phyloP scores from a whole-genome alignment of 2,329 filamentous ascomycete species.

The Xylaria sp. region DNA sequence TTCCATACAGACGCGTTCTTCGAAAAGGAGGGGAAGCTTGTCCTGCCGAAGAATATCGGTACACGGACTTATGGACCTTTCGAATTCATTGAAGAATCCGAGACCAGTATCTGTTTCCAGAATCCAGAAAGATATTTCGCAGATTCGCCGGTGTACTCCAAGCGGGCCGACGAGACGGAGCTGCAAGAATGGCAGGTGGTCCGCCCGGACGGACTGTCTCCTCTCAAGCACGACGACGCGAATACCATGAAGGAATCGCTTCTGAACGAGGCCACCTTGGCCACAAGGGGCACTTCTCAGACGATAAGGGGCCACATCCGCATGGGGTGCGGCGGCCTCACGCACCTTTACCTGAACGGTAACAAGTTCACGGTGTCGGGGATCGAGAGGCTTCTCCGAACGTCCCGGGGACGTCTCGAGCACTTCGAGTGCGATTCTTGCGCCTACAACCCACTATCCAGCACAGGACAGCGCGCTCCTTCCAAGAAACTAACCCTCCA shows the following conservation, averaged over 20 bases:
- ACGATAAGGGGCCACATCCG: slow-evolving; percentile 31
- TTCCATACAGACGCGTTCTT: slow-evolving; percentile 45
- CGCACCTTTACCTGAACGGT: slow-evolving; percentile 57
- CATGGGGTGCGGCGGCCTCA: slow-evolving; percentile 43
- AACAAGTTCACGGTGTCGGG: slow-evolving; percentile 51
- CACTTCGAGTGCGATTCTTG: slow-evolving; percentile 55
- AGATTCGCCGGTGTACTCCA: slow-evolving; percentile 50
- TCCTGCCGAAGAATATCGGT: slow-evolving; percentile 32
- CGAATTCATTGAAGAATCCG: slow-evolving; percentile 51
- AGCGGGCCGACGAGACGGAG: slow-evolving; percentile 24
- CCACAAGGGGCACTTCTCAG: slow-evolving; percentile 17
- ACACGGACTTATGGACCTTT: slow-evolving; percentile 45
- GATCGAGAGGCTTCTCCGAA: slow-evolving; percentile 47
- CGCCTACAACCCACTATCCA: slow-evolving; percentile 30
- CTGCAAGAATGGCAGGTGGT: slow-evolving; percentile 32
- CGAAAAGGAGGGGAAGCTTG: slow-evolving; percentile 50
- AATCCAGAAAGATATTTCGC: slow-evolving; percentile 52
- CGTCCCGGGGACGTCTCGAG: slow-evolving; percentile 51
- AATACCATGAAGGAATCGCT: slow-evolving; percentile 37
- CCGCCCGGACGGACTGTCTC: slow-evolving; percentile 41
- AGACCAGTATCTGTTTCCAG: slow-evolving; percentile 46
- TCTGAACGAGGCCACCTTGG: slow-evolving; percentile 26
- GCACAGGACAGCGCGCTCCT: slow-evolving; percentile 28
- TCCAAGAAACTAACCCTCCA: slow-evolving; percentile 39
- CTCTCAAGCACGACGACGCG: slow-evolving; percentile 38